Percentiles rank a stretch among this genome's conserved stretches.
phyloP scores from a whole-genome alignment of 1,284 basidiomycete genomes.

The Cystobasidium sp. region DNA sequence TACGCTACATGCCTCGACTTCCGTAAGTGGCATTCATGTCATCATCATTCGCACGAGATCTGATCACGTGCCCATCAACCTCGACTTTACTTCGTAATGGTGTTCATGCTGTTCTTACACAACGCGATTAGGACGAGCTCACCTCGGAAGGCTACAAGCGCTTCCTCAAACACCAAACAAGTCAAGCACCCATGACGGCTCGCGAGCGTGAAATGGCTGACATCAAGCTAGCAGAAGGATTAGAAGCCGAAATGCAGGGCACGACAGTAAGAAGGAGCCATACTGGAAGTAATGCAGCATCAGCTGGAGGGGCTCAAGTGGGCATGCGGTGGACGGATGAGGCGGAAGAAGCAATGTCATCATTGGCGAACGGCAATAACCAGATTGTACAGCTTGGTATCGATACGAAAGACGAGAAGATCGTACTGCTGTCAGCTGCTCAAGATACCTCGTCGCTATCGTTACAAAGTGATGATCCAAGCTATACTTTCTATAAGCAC shows the following conservation, averaged over 20 bases:
- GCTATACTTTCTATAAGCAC: conserved; percentile 38
- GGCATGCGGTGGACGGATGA: conserved; percentile 28
- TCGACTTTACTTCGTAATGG: neutral
- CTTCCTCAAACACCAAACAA: conserved; percentile 28
- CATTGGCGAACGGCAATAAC: neutral
- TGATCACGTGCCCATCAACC: conserved; percentile 6
- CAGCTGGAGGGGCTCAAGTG: conserved; percentile 25
- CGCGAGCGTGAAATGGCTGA: conserved; percentile 41
- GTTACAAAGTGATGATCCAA: conserved; percentile 16
- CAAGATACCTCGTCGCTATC: neutral
- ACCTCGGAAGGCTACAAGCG: conserved; percentile 27
- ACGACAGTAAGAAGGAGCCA: conserved; percentile 12
- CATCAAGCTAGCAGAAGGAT: conserved; percentile 33
- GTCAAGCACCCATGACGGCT: conserved; percentile 27
- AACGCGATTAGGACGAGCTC: conserved; percentile 26
- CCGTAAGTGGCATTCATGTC: conserved; percentile 10
- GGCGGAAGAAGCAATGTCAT: conserved; percentile 15
- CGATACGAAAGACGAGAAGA: conserved; percentile 31
- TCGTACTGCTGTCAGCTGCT: conserved; percentile 5
- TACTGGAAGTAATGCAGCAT: neutral
- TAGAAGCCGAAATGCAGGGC: conserved; percentile 7
- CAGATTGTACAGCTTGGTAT: conserved; percentile 35
- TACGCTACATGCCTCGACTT: conserved; percentile 19
- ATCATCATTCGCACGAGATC: neutral
- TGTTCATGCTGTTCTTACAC: neutral